phyloP scores from a whole-genome alignment of 2,329 filamentous ascomycete species.

The Cordyceps javanica region DNA sequence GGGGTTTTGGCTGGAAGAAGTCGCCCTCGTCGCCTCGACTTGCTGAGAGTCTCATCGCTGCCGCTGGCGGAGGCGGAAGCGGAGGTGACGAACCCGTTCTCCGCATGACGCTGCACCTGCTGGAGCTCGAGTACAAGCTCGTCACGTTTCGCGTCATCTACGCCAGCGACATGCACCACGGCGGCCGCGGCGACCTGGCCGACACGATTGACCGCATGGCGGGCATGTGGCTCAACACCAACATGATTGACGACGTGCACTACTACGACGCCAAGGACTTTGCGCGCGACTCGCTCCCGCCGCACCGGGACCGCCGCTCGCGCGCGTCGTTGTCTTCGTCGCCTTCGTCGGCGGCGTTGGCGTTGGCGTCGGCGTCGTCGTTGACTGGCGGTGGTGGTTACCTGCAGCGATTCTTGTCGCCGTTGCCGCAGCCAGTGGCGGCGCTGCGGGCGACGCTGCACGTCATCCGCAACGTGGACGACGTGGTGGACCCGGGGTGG shows the following conservation, averaged over 20 bases:
- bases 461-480: conserved; percentile 22
- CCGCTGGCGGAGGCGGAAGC: too few species aligned
- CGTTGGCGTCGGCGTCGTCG: too few species aligned
- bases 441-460: conserved; percentile 22
- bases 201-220: conserved; percentile 21
- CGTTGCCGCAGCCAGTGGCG: conserved; percentile 12
- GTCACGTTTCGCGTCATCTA: conserved; percentile 23
- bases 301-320: not conserved
- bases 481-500: conserved; percentile 22
- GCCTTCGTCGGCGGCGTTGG: too few species aligned
- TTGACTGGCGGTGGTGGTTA: conserved; percentile 16
- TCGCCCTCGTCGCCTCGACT: too few species aligned
- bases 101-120: conserved; percentile 22
- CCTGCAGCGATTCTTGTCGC: conserved; percentile 18
- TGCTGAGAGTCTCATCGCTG: too few species aligned
- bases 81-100: conserved; percentile 21
- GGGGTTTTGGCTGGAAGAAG: too few species aligned
- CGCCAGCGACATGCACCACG: conserved; percentile 22
- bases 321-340: too few species aligned
- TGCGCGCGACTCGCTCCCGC: conserved; percentile 13
- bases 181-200: conserved; percentile 14
- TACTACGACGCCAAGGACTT: conserved; percentile 26
- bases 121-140: conserved; percentile 26
- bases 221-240: conserved; percentile 24
- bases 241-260: conserved; percentile 23